Evolutionary conservation across 1,284 basidiomycete genomes (phyloP), one percentile per base, ranked within the genome.

Genomic region (Puccinia coronata): DNA sequence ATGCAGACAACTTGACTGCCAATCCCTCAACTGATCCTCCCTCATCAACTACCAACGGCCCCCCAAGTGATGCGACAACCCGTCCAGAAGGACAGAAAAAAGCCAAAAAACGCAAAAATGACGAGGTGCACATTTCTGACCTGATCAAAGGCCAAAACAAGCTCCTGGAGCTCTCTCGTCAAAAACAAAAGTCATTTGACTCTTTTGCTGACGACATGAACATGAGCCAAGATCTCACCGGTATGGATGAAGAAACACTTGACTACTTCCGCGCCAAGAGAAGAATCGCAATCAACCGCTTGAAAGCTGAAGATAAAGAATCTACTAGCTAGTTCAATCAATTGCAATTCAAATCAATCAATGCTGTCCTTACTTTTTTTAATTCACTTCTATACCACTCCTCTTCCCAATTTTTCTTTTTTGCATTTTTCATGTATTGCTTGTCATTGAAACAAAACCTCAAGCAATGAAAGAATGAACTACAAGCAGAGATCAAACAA

Each of bases 141-240:
- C 63, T 65, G 16, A 65, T 65, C 63, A 65, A 65, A 65, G 18
- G 36, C 63, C 63, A 65, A 65, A 18, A 65, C 11, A 36, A 65
- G 16, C 39, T 65, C 23, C 23, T 65, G 8, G 63, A 65, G n/a
- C 2, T 65, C 63, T 65, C 63, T 20, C 6, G 39, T 36, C 34
- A 41, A 41, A 65, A 65, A n/a, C 63, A 65, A n/a, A 43, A 65
- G n/a, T 65, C 20, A 0, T 65, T 65, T 41, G 34, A 65, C n/a
- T 41, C 63, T 1, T 65, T 65, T 65, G 36, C 34, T 14, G 63
- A 65, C 23, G 18, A 65, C 63, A 41, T 65, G 63, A 14, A 41
- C 9, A 65, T 65, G 63, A 16, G 12, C 14, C 12, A 34, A 0
- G 63, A 70, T 11, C 43, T 70, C 18, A 4, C 25, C 0, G 25